Conservation (phyloP, 164 flowering plant species). For the Magnolia kwangsiensis region DNA sequence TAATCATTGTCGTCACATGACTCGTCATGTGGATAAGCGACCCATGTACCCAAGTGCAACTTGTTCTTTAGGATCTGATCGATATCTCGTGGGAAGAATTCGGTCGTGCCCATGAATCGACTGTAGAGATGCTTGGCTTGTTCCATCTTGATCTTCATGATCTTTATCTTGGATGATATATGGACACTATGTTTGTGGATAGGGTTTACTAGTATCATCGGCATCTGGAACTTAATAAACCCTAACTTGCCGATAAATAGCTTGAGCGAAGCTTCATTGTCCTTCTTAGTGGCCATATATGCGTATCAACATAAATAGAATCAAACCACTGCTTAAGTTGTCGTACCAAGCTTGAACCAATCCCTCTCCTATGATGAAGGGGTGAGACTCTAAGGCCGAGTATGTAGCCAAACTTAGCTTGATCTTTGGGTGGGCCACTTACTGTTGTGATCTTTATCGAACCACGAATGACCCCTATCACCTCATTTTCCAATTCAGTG, state of each 20-base stretch:
- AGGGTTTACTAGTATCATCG: constrained; percentile 56
- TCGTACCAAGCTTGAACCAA: constrained; percentile 44
- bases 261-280: constrained; percentile 52
- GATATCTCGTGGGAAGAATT: constrained; percentile 64
- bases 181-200: constrained; percentile 18
- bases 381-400: constrained; percentile 66
- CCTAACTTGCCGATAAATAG: constrained; percentile 50
- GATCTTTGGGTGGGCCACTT: constrained; percentile 3
- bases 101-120: constrained; percentile 34
- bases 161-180: constrained; percentile 23
- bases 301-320: constrained; percentile 41
- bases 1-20: constrained; percentile 17
- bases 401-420: constrained; percentile 54
- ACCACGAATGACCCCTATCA: constrained; percentile 70
- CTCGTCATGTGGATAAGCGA: constrained; percentile 38
- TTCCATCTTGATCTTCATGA: constrained; percentile 33
- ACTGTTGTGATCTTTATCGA: constrained; percentile 45
- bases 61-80: constrained; percentile 38
- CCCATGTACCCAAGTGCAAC: constrained; percentile 69
- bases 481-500: constrained; percentile 46
- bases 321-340: constrained; percentile 61
- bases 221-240: constrained; percentile 43
- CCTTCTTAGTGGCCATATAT: constrained; percentile 76
- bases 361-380: constrained; percentile 42
- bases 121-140: constrained; percentile 53